Evolutionary conservation across 1,284 basidiomycete genomes (phyloP).

Genomic region (Termitomyces sp.): DNA sequence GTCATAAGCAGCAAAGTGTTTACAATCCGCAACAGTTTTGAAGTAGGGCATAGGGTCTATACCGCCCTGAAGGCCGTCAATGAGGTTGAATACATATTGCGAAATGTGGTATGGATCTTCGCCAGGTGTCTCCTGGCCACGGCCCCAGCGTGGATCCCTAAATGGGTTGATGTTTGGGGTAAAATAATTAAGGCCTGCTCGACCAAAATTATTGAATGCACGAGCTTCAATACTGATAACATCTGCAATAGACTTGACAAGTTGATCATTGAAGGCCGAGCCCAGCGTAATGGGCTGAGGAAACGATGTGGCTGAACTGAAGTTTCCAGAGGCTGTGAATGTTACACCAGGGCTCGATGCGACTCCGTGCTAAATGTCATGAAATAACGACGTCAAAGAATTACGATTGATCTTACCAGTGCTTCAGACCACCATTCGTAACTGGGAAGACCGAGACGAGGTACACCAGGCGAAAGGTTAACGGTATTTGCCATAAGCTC

Average conservation of each 20-base stretch:
- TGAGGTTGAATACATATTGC: conserved; percentile 49
- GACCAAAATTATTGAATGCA: conserved; percentile 48
- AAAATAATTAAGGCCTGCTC: conserved; percentile 48
- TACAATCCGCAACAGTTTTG: conserved; percentile 51
- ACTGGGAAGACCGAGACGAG: conserved; percentile 43
- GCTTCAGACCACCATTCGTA: conserved; percentile 56
- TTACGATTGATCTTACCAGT: conserved; percentile 26
- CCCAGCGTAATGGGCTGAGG: conserved; percentile 85
- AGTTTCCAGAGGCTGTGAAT: conserved; percentile 43
- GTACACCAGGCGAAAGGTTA: conserved; percentile 44
- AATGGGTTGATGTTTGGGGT: conserved; percentile 60
- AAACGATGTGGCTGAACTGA: conserved; percentile 53
- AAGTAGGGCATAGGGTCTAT: conserved; percentile 44
- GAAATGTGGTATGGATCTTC: conserved; percentile 51
- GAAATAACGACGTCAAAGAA: conserved; percentile 1
- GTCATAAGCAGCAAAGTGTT: conserved; percentile 55
- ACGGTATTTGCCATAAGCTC: conserved; percentile 48
- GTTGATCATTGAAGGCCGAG: conserved; percentile 72
- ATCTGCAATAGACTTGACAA: conserved; percentile 42
- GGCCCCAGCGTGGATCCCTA: conserved; percentile 57
- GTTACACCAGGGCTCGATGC: conserved; percentile 45
- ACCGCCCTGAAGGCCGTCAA: conserved; percentile 52
- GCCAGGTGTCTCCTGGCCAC: conserved; percentile 56
- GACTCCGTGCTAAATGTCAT: conserved; percentile 41
- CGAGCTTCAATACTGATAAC: conserved; percentile 51